Evolutionary conservation across 2,329 filamentous ascomycete genomes (phyloP).

Genomic region (Paradendryphiella salina): DNA sequence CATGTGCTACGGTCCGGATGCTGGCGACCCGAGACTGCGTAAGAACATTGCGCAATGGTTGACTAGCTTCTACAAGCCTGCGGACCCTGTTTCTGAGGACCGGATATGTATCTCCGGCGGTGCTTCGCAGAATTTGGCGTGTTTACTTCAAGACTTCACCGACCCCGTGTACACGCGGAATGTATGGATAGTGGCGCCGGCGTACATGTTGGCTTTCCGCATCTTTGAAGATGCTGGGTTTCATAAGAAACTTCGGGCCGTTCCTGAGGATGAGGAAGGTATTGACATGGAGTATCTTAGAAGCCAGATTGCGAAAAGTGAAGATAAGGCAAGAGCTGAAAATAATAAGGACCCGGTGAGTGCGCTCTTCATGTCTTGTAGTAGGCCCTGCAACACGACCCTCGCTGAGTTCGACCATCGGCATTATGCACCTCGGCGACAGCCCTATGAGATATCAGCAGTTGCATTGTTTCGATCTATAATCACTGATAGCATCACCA

Average conservation of each 20-base stretch:
- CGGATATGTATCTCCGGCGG: slow-evolving; percentile 83
- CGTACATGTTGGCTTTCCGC: slow-evolving; percentile 82
- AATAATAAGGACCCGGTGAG: slow-evolving; percentile 52
- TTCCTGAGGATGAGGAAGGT: slow-evolving; percentile 78
- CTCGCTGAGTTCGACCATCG: neutral
- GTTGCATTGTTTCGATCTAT: neutral
- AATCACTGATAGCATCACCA: slow-evolving; percentile 31
- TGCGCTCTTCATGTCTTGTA: neutral
- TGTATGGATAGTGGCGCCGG: slow-evolving; percentile 80
- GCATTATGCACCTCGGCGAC: neutral
- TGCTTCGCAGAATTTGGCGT: slow-evolving; percentile 79
- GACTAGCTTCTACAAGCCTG: slow-evolving; percentile 60
- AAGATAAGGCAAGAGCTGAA: slow-evolving; percentile 47
- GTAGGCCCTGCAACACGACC: neutral
- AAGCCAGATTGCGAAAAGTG: slow-evolving; percentile 55
- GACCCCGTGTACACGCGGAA: slow-evolving; percentile 74
- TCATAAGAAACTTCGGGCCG: slow-evolving; percentile 64
- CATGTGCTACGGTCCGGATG: slow-evolving; percentile 79
- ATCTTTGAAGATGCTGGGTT: slow-evolving; percentile 84
- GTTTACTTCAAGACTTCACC: slow-evolving; percentile 75
- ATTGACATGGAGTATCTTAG: slow-evolving; percentile 68
- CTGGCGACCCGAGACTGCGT: slow-evolving; percentile 62
- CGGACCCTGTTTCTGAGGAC: slow-evolving; percentile 52
- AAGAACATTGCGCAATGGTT: slow-evolving; percentile 73
- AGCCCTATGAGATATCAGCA: neutral